Evolutionary conservation across 345 rosid species (phyloP), one percentile per base, ranked within the genome.

Genomic region (Aegle marmelos): DNA sequence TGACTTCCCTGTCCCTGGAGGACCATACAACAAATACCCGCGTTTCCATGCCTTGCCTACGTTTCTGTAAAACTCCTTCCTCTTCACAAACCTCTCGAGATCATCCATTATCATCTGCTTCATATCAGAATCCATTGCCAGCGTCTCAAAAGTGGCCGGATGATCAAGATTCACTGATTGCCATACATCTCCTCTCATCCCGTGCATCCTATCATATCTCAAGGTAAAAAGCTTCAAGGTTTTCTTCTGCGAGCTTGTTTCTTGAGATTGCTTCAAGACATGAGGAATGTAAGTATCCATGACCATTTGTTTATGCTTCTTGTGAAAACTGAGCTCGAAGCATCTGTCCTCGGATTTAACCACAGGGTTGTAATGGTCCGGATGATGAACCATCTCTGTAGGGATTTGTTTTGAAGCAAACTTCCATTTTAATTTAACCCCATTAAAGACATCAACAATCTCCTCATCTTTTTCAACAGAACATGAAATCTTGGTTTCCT

Each of bases 31-130:
- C 69, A 83, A 72, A 25, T 80, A 83, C 63, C 81, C 83, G 10
- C 83, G 45, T 68, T 83, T 83, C 83, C 86, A 79, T 33, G 85
- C 83, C 72, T 79, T 83, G 13, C 85, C 85, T 16, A 83, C 79
- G 21, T 54, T 83, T 74, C 63, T 80, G 14, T 83, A 83, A 36
- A 61, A 73, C 54, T 80, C 86, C 37, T 53, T 83, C 62, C 83
- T 83, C 68, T 33, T 73, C 50, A 83, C 79, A 70, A 83, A 83
- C 58, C 74, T 80, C 59, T 77, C 74, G n/a, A 83, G 58, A 83
- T 83, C 86, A 64, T 80, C 77, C 69, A 83, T 79, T 14, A 83
- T 62, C 64, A 27, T 66, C 59, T 31, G 41, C 80, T 83, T 86
- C 79, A 53, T 1, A 4, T 83, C 81, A 6, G 28, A 21, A 39